Conservation (phyloP, 257 asterid species). For the Knoxia roxburghii region DNA sequence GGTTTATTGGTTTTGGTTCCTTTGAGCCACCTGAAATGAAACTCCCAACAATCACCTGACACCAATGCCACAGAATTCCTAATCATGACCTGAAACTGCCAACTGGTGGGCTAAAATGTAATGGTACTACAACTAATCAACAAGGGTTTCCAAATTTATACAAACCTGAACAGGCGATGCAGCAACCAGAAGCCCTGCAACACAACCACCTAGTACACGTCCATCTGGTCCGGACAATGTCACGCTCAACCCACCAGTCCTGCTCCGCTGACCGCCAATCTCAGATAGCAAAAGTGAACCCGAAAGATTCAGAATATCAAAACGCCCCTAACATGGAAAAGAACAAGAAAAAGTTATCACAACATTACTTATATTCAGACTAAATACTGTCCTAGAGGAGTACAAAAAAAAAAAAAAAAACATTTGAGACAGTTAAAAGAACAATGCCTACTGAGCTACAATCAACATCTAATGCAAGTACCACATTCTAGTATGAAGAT, state of each 20-base stretch:
- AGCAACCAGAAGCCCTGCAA: conserved; percentile 16
- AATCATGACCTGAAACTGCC: no score
- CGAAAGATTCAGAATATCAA: conserved; percentile 17
- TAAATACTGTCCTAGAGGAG: not conserved
- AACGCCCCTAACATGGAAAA: conserved; percentile 20
- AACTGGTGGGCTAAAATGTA: not conserved
- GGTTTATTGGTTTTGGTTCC: conserved; percentile 30
- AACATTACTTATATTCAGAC: conserved; percentile 1
- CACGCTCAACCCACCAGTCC: conserved; percentile 16
- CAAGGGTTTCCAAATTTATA: not conserved
- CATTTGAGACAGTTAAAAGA: no score
- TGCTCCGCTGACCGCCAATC: conserved; percentile 12
- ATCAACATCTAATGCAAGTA: not conserved
- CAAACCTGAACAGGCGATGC: conserved; percentile 18
- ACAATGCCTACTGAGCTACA: not conserved
- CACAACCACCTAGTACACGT: conserved; percentile 13
- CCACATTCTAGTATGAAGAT: conserved; percentile 1
- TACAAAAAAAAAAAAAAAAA: not conserved
- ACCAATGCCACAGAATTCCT: not conserved
- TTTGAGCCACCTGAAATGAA: conserved; percentile 33
- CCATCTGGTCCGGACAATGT: conserved; percentile 14
- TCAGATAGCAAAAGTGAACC: conserved; percentile 18
- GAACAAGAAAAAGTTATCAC: not conserved
- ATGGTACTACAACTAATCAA: no score
- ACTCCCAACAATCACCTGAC: conserved; percentile 56